A percentile compares a stretch with the other conserved stretches of the same genome.
Conservation (phyloP, 1,139 yeast species). For the Zygotorulaspora mrakii region DNA sequence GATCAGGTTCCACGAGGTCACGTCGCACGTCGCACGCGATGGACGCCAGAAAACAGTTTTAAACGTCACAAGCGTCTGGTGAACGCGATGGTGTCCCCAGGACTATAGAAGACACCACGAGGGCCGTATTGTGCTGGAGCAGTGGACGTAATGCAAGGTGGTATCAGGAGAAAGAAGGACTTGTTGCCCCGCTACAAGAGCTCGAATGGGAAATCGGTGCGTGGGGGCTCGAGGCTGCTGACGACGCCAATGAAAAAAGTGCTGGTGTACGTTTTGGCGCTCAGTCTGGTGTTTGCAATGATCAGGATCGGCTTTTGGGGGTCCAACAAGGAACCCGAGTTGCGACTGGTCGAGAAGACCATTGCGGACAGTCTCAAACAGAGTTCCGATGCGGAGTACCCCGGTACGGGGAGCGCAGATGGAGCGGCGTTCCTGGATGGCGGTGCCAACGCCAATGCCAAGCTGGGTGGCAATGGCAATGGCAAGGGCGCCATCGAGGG, state of each 20-base stretch:
- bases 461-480: slow-evolving; percentile 5
- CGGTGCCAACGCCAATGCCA: slow-evolving; percentile 3
- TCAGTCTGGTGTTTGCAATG: slow-evolving; percentile 35
- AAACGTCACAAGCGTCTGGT: no score
- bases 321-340: slow-evolving; percentile 20
- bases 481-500: background rate
- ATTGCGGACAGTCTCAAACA: no score
- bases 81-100: no score
- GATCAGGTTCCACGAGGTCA: background rate
- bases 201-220: slow-evolving; percentile 11
- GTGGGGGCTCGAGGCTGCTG: slow-evolving; percentile 28
- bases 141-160: slow-evolving; percentile 38
- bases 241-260: slow-evolving; percentile 47
- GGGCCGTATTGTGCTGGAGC: no score
- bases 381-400: no score
- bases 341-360: no score
- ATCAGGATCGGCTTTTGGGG: slow-evolving; percentile 29
- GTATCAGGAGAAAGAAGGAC: slow-evolving; percentile 35
- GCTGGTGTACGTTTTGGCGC: slow-evolving; percentile 37
- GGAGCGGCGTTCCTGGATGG: no score
- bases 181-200: slow-evolving; percentile 33
- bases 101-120: no score
- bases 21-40: no score
- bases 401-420: no score
- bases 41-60: no score